These are phyloP conservation scores for Phialophora expanda DNA, from an alignment of 2,329 filamentous ascomycete genomes.

Conservation along the genomic window DNA sequence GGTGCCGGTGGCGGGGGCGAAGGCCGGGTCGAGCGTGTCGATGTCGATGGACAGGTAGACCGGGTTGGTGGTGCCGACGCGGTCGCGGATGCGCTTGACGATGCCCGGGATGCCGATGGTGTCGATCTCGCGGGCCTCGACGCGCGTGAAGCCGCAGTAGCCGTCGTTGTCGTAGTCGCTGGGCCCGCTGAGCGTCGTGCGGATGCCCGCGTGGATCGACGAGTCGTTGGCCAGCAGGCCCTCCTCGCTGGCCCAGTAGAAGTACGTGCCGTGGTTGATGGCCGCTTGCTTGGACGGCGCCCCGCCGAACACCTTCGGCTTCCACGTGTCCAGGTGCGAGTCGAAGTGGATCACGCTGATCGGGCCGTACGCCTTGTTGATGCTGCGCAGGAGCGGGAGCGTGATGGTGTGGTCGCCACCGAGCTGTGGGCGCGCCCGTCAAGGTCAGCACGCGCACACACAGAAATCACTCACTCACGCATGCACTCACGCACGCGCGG, in stretches of 20 bases:
- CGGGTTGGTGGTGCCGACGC: constrained; percentile 73
- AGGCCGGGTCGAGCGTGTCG: constrained; percentile 84
- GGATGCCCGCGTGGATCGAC: constrained; percentile 86
- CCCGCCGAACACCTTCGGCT: constrained; percentile 84
- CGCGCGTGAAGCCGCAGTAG: constrained; percentile 82
- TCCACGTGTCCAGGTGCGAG: constrained; percentile 69
- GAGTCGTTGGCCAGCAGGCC: constrained; percentile 79
- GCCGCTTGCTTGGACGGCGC: constrained; percentile 74
- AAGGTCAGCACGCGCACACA: no score
- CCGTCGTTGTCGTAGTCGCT: constrained; percentile 85
- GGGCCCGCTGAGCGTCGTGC: constrained; percentile 77
- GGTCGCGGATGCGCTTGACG: constrained; percentile 74
- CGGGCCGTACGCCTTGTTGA: constrained; percentile 69
- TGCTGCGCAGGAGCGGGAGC: constrained; percentile 59
- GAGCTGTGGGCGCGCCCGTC: constrained; percentile 46
- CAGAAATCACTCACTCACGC: no score
- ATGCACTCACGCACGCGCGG: no score
- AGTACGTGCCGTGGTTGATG: constrained; percentile 89
- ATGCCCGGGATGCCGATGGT: constrained; percentile 74
- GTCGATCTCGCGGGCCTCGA: constrained; percentile 75
- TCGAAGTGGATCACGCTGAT: constrained; percentile 70
- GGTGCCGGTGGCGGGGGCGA: constrained; percentile 60
- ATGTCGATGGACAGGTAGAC: constrained; percentile 87
- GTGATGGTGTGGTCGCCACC: constrained; percentile 54
- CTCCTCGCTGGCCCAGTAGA: constrained; percentile 80